Base-by-base conservation (phyloP, 208 protist genomes). In the Balamuthia mandrillaris region DNA sequence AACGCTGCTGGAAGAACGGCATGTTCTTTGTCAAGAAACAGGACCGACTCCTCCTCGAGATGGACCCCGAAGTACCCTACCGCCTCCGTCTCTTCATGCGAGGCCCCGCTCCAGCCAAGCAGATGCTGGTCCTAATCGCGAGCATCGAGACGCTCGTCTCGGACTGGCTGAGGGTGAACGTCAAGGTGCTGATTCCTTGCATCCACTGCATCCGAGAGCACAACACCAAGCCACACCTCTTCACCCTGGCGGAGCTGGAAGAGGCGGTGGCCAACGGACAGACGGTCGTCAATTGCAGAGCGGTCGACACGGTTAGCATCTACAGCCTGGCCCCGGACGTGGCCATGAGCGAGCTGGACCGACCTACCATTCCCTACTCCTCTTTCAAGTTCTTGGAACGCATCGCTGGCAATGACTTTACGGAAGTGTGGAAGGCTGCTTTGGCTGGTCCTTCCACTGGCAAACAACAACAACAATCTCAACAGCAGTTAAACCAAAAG, bases 91-190 rank as follows among this genome's bases (percentile, higher is more conserved):
- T 77, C 29, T 51, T 24, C 42, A 77, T 77, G 44, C 37, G 66
- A 5, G 66, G 66, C 66, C 33, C 66, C 5, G 66, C 66, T 4
- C 66, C 66, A 0, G 49, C 66, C 44, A 18, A 45, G 18, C 66
- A 77, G 66, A 77, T 77, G 66, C 66, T 77, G 42, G 66, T 77
- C 27, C 66, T 77, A 14, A 54, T 45, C 9, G 66, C 66, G 18
- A 77, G 49, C 44, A 77, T 77, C 66, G 66, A 77, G 44, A 77
- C 66, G 29, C 66, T 77, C 42, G 56, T 77, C 24, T 39, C 66
- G 44, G 66, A 77, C 29, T 77, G 66, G 66, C 44, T 77, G 24
- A 39, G 66, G 3, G 66, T 77, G 2, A 45, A 77, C 18, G 66
- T 77, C 44, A 77, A 77, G 27, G 66, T 77, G 44, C 49, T 45